These are phyloP conservation scores for Fraxinus greggii DNA, from an alignment of 305 asterid species.

Conservation along the genomic window DNA sequence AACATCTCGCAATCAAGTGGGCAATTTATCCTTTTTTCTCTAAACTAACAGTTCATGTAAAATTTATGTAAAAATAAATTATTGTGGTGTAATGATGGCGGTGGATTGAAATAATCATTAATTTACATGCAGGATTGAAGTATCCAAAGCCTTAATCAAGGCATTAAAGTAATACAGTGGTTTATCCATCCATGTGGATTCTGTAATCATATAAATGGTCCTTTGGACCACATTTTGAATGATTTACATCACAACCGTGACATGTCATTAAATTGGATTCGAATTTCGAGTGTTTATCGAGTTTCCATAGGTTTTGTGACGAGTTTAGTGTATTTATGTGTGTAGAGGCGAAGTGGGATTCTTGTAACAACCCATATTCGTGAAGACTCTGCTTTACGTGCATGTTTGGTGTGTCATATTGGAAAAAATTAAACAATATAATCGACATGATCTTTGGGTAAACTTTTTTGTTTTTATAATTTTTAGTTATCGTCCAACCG, in stretches of 20 bases:
- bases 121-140: slow-evolving; percentile 20
- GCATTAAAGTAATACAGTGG: neutral
- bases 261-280: neutral
- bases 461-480: no score
- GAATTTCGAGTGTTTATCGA: neutral
- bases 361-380: neutral
- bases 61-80: neutral
- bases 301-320: neutral
- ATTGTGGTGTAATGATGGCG: slow-evolving; percentile 16
- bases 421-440: neutral
- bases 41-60: neutral
- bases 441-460: neutral
- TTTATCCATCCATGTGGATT: neutral
- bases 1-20: neutral
- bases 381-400: neutral
- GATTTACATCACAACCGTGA: neutral
- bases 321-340: neutral
- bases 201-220: slow-evolving; percentile 11
- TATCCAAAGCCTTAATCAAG: slow-evolving; percentile 24
- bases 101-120: slow-evolving; percentile 26
- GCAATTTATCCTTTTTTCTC: neutral
- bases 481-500: neutral
- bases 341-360: neutral
- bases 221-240: neutral
- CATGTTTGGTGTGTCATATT: neutral